Evolutionary conservation across 2,329 filamentous ascomycete genomes (phyloP).

Genomic region (Xylaria sp.): DNA sequence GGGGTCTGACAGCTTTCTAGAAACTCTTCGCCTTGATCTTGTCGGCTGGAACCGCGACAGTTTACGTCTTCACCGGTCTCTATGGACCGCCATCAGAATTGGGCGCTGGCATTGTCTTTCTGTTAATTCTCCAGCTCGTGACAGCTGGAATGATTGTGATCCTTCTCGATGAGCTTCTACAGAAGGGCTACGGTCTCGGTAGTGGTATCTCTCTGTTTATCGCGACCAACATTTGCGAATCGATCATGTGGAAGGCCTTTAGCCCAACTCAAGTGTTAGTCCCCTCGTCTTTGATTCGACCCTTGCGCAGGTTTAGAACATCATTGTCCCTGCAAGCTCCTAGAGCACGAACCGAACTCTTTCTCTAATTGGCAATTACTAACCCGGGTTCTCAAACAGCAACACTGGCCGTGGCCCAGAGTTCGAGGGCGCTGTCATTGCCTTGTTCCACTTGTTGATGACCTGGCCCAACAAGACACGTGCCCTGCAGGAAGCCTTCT

Average conservation of each 20-base stretch:
- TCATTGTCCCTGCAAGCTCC: too few species aligned
- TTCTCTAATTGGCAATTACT: too few species aligned
- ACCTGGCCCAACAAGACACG: conserved; percentile 99
- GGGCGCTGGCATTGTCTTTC: conserved; percentile 96
- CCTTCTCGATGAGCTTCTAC: conserved; percentile 96
- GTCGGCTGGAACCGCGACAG: conserved; percentile 95
- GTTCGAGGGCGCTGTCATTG: conserved; percentile 98
- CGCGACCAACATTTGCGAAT: conserved; percentile 99
- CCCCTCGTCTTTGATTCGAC: too few species aligned
- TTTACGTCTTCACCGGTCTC: conserved; percentile 97
- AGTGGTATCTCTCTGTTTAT: conserved; percentile 99
- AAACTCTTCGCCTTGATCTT: conserved; percentile 98
- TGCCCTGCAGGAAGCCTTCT: conserved; percentile 97
- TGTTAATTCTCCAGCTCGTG: conserved; percentile 96
- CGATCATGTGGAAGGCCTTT: conserved; percentile 99
- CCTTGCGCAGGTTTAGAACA: too few species aligned
- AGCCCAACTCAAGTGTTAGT: conserved; percentile 74
- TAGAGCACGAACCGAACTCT: too few species aligned
- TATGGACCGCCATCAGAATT: conserved; percentile 97
- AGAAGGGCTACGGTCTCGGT: conserved; percentile 98
- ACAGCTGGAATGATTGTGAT: conserved; percentile 98
- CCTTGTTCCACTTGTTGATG: conserved; percentile 95
- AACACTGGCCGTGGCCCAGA: conserved; percentile 99
- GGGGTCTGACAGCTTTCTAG: conserved; percentile 33
- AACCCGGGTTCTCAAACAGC: too few species aligned